These are phyloP conservation scores for Apiospora pterosperma DNA, from an alignment of 2,329 filamentous ascomycete species.

Conservation along the genomic window DNA sequence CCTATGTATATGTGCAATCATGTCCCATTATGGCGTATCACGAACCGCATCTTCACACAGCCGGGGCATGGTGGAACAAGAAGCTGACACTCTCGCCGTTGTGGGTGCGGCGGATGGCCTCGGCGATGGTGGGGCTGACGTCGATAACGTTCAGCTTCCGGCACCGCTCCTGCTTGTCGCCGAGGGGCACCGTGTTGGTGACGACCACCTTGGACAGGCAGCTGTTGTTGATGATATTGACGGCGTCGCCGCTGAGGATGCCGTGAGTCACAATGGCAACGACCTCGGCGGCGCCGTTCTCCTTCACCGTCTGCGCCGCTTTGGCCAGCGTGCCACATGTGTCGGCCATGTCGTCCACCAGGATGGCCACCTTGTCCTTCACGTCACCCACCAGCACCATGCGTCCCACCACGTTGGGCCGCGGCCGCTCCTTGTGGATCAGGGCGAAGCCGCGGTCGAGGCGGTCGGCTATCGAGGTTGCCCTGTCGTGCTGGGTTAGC, in stretches of 20 bases:
- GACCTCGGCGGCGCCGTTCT: slow-evolving; percentile 82
- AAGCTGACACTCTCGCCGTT: slow-evolving; percentile 54
- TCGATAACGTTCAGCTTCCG: slow-evolving; percentile 72
- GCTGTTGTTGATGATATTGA: slow-evolving; percentile 68
- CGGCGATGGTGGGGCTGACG: slow-evolving; percentile 66
- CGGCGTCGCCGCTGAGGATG: slow-evolving; percentile 68
- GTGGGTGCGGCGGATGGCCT: slow-evolving; percentile 56
- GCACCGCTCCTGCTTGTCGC: slow-evolving; percentile 69
- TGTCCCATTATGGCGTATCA: background rate
- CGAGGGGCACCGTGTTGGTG: slow-evolving; percentile 75
- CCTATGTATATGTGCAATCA: background rate
- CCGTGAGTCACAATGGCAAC: slow-evolving; percentile 96
- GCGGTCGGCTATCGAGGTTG: slow-evolving; percentile 88
- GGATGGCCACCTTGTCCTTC: slow-evolving; percentile 84
- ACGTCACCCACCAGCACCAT: slow-evolving; percentile 98
- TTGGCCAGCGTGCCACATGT: slow-evolving; percentile 81
- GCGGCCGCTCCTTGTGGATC: slow-evolving; percentile 93
- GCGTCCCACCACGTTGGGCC: slow-evolving; percentile 80
- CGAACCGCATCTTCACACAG: background rate
- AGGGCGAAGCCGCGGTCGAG: slow-evolving; percentile 88
- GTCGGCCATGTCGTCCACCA: slow-evolving; percentile 98
- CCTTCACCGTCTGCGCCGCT: slow-evolving; percentile 83
- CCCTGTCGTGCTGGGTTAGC: slow-evolving; percentile 41
- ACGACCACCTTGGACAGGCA: slow-evolving; percentile 68
- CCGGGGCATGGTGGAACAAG: slow-evolving; percentile 29